A percentile compares a stretch with the other conserved stretches of the same genome.
Conservation (phyloP, 345 rosid species). For the Salix exigua region DNA sequence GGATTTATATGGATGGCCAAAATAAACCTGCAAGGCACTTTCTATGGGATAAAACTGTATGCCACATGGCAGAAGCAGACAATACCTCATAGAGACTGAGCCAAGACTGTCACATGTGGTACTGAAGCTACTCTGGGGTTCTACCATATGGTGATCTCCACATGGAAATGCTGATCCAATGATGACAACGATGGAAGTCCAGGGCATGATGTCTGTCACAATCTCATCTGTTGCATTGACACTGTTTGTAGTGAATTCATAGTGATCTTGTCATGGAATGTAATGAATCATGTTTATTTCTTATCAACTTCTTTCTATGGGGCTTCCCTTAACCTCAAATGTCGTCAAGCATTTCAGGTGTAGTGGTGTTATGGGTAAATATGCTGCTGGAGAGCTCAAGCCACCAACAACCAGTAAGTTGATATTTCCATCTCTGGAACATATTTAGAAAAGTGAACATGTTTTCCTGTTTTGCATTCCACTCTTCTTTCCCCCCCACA, state of each 20-base stretch:
- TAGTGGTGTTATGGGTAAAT: conserved; percentile 97
- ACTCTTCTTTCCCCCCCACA: neutral
- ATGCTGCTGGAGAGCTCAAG: conserved; percentile 96
- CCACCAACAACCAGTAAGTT: conserved; percentile 81
- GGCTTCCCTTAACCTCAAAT: neutral
- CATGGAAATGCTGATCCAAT: neutral
- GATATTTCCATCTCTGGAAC: neutral
- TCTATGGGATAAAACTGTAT: too few species aligned
- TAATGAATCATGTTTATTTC: neutral
- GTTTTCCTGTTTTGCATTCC: neutral
- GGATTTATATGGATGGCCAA: neutral
- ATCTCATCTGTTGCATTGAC: neutral
- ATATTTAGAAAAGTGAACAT: neutral
- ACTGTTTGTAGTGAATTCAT: neutral
- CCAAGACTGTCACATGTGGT: too few species aligned
- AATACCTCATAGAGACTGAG: too few species aligned
- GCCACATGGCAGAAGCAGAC: too few species aligned
- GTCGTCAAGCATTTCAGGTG: conserved; percentile 50
- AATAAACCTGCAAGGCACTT: too few species aligned
- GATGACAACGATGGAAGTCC: neutral
- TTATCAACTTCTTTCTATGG: neutral
- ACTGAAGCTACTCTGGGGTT: neutral
- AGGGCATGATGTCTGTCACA: neutral
- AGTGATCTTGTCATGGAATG: neutral
- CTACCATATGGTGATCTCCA: neutral